Conservation (phyloP, 345 rosid species). For the Eucalyptus paniculata region DNA sequence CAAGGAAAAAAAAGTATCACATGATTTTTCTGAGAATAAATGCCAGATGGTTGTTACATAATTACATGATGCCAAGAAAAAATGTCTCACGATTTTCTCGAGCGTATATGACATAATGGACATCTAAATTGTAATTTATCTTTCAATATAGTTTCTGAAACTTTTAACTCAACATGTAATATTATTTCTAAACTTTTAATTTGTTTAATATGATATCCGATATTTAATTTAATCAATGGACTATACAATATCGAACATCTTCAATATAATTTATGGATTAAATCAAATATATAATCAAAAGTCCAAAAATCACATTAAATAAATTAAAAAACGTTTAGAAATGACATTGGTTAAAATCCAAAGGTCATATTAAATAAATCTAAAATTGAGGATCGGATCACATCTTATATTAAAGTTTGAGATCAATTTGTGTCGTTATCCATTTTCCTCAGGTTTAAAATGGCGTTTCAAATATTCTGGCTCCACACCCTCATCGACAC, state of each 20-base stretch:
- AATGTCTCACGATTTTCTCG: neutral
- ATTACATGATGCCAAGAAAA: accelerated
- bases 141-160: accelerated
- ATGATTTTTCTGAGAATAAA: neutral
- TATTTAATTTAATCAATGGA: accelerated
- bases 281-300: accelerated
- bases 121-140: accelerated
- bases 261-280: accelerated
- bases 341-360: accelerated
- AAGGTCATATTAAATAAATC: accelerated
- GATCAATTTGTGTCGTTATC: no score
- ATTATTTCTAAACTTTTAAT: accelerated
- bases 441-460: neutral
- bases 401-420: no score
- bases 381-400: no score
- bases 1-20: no score
- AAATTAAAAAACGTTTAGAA: no score
- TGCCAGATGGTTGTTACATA: accelerated
- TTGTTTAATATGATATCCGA: accelerated
- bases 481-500: neutral
- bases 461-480: neutral
- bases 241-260: accelerated
- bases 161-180: no score
- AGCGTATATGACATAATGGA: accelerated
- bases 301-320: no score